These are phyloP conservation scores for Lasiodiplodia gonubiensis DNA, from an alignment of 2,329 filamentous ascomycete genomes.

Conservation along the genomic window DNA sequence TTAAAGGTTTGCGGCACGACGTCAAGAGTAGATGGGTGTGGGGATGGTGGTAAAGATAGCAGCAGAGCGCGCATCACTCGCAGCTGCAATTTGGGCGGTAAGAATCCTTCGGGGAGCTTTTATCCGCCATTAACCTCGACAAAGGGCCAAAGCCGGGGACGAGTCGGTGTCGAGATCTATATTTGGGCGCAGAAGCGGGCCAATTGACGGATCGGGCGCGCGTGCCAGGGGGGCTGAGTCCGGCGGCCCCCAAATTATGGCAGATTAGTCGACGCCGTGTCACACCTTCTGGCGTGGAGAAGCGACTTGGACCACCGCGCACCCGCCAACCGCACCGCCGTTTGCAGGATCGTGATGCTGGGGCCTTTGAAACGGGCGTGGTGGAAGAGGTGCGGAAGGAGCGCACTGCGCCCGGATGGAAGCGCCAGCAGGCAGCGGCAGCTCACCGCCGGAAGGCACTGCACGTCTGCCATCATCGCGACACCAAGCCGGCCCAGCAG, in stretches of 20 bases:
- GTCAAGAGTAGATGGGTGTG: constrained; percentile 1
- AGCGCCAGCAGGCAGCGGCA: no score
- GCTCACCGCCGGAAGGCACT: not conserved
- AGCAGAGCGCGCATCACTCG: not conserved
- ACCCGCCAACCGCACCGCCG: constrained; percentile 1
- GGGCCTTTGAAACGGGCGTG: constrained; percentile 16
- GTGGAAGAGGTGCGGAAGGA: constrained; percentile 13
- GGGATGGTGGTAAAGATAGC: constrained; percentile 1
- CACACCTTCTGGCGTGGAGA: constrained; percentile 13
- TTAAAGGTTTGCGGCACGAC: constrained; percentile 4
- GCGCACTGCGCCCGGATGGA: not conserved
- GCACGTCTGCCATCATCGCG: not conserved
- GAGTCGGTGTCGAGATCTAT: constrained; percentile 16
- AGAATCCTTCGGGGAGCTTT: constrained; percentile 26
- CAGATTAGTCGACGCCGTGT: constrained; percentile 12
- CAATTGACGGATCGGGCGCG: constrained; percentile 9
- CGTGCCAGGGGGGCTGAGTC: constrained; percentile 2
- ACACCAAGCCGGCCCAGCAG: constrained; percentile 8
- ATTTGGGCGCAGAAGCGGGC: constrained; percentile 19
- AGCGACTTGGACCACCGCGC: constrained; percentile 5
- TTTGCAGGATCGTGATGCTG: constrained; percentile 22
- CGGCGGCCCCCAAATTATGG: constrained; percentile 15
- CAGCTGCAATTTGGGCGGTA: constrained; percentile 19
- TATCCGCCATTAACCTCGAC: constrained; percentile 20
- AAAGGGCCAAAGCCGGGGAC: not conserved